phyloP scores from a whole-genome alignment of 2,329 filamentous ascomycete genomes.

The Hymenoscyphus albidus region DNA sequence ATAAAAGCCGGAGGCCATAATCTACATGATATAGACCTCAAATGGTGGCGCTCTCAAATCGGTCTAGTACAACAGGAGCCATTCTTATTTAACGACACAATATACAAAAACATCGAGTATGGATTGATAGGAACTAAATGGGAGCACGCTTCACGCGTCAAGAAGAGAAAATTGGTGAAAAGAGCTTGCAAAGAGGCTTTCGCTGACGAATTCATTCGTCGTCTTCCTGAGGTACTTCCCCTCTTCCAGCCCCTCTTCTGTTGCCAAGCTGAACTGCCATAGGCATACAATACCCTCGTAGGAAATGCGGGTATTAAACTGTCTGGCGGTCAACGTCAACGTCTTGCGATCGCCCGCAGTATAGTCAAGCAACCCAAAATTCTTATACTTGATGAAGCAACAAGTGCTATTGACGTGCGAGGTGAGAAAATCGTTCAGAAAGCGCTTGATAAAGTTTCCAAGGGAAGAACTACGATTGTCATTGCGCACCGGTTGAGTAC shows the following conservation, averaged over 20 bases:
- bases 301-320: constrained; percentile 73
- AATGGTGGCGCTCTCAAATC: constrained; percentile 56
- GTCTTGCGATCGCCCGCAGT: constrained; percentile 48
- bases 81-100: constrained; percentile 61
- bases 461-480: constrained; percentile 56
- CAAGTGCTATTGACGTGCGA: constrained; percentile 45
- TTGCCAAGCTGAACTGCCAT: constrained; percentile 49
- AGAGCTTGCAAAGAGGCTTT: constrained; percentile 53
- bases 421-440: constrained; percentile 48
- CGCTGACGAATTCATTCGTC: constrained; percentile 52
- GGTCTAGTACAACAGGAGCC: constrained; percentile 64
- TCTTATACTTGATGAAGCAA: constrained; percentile 68
- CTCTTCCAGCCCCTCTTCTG: constrained; percentile 52
- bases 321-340: constrained; percentile 54
- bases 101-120: constrained; percentile 55
- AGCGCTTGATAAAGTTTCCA: constrained; percentile 50
- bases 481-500: constrained; percentile 68
- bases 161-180: constrained; percentile 21
- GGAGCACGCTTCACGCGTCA: constrained; percentile 16
- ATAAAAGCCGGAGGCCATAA: constrained; percentile 22
- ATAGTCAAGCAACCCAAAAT: constrained; percentile 67
- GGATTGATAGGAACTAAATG: constrained; percentile 23
- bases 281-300: constrained; percentile 42
- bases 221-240: constrained; percentile 52
- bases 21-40: constrained; percentile 43